Conservation (phyloP, 371 early-diverging fungal species). For the Mortierella sp. region DNA sequence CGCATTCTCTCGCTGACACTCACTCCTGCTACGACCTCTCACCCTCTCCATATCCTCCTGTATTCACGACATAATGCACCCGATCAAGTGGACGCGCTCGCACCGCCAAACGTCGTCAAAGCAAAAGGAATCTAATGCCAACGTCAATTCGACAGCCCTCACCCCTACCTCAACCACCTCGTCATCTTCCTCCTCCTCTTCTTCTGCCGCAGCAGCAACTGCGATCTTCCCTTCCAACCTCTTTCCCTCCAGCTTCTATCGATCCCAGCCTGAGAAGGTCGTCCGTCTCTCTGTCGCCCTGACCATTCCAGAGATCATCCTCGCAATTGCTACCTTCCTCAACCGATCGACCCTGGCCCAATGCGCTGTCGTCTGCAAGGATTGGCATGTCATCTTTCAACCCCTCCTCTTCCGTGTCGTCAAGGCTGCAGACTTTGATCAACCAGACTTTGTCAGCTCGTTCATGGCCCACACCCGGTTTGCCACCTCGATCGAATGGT, state of each 20-base stretch:
- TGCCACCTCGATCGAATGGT: constrained; percentile 45
- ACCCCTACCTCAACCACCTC: not conserved
- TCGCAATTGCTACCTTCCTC: constrained; percentile 35
- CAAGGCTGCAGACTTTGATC: constrained; percentile 32
- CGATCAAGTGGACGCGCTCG: not conserved
- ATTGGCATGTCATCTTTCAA: constrained; percentile 40
- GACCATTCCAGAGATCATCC: constrained; percentile 41
- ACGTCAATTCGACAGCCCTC: not conserved
- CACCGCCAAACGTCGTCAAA: not conserved
- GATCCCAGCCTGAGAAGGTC: not conserved
- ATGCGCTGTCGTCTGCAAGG: constrained; percentile 36
- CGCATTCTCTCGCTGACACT: not conserved
- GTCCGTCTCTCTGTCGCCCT: constrained; percentile 12
- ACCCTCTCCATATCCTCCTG: not conserved
- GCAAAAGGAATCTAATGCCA: not conserved
- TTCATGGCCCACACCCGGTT: constrained; percentile 31
- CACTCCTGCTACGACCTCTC: not conserved
- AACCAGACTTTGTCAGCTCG: constrained; percentile 22
- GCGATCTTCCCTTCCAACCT: not conserved
- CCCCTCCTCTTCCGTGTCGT: constrained; percentile 44
- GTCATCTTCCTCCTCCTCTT: not conserved
- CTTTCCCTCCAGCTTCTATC: not conserved
- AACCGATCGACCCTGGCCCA: constrained; percentile 22
- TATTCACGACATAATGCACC: not conserved
- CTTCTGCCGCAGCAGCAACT: not conserved